Conservation (phyloP, 1,139 yeast species). For the Pichia sp. region DNA sequence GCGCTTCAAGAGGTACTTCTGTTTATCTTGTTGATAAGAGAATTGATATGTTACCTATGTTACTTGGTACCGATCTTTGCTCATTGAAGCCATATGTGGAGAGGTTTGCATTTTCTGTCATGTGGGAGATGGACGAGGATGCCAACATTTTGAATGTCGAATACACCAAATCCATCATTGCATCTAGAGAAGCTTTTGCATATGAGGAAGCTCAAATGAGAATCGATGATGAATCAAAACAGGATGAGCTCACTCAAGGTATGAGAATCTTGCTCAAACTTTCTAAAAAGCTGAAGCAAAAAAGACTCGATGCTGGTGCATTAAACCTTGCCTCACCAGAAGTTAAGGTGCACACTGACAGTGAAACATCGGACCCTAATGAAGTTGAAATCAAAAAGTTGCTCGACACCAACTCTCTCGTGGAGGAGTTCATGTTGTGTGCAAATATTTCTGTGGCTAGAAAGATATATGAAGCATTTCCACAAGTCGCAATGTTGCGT, state of each 20-base stretch:
- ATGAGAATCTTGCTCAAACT: conserved; percentile 75
- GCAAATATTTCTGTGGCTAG: conserved; percentile 96
- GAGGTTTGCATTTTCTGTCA: conserved; percentile 89
- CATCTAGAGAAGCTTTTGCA: conserved; percentile 90
- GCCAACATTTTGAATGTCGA: conserved; percentile 78
- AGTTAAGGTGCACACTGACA: conserved; percentile 94
- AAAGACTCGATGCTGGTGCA: conserved; percentile 92
- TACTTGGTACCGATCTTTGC: conserved; percentile 92
- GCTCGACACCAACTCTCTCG: conserved; percentile 88
- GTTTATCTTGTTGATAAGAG: conserved; percentile 98
- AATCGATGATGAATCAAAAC: conserved; percentile 72
- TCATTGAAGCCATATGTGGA: conserved; percentile 94
- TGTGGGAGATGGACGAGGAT: conserved; percentile 88
- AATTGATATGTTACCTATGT: conserved; percentile 97
- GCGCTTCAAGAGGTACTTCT: conserved; percentile 95
- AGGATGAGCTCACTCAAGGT: conserved; percentile 81
- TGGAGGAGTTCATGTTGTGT: conserved; percentile 96
- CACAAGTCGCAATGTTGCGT: conserved; percentile 97
- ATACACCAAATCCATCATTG: conserved; percentile 82
- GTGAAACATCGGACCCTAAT: conserved; percentile 94
- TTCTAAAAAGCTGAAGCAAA: conserved; percentile 78
- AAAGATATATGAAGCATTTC: conserved; percentile 85
- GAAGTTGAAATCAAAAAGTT: conserved; percentile 89
- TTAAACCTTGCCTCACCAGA: conserved; percentile 96
- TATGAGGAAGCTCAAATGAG: conserved; percentile 90